phyloP scores from a whole-genome alignment of 495 filamentous ascomycete genomes.

The Penicillium steckii region DNA sequence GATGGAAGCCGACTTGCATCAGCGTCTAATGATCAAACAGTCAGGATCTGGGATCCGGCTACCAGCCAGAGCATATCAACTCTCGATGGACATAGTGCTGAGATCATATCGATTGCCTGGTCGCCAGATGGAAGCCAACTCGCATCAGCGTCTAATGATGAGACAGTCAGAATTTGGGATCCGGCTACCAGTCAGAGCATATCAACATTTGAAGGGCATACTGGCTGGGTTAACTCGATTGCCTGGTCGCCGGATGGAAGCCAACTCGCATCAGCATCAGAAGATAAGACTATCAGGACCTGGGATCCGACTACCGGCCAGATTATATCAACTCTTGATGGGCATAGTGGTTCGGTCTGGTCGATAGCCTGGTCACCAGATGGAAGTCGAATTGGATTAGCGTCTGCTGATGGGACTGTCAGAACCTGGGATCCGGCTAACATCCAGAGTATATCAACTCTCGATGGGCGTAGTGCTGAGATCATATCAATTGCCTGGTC shows the following conservation, averaged over 20 bases:
- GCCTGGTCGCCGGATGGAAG: neutral
- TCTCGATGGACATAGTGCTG: neutral
- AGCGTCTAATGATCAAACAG: neutral
- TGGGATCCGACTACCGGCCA: neutral
- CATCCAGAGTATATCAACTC: slow-evolving; percentile 14
- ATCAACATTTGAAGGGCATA: neutral
- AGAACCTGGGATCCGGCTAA: slow-evolving; percentile 26
- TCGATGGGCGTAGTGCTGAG: slow-evolving; percentile 13
- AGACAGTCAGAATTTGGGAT: neutral
- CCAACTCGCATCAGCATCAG: neutral
- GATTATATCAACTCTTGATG: neutral
- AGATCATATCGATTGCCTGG: neutral
- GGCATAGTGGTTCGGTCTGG: neutral
- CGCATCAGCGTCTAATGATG: neutral
- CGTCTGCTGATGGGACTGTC: slow-evolving; percentile 26
- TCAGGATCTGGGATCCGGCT: neutral
- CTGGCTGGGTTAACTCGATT: neutral
- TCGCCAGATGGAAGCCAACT: neutral
- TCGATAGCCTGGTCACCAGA: neutral
- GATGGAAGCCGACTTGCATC: neutral
- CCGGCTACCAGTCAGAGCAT: neutral
- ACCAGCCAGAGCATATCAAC: neutral
- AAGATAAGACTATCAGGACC: neutral
- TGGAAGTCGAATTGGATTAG: slow-evolving; percentile 26
- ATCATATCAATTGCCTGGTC: slow-evolving; percentile 25